These are phyloP conservation scores for Beauveria rudraprayagi DNA, from an alignment of 2,329 filamentous ascomycete species.

Conservation along the genomic window DNA sequence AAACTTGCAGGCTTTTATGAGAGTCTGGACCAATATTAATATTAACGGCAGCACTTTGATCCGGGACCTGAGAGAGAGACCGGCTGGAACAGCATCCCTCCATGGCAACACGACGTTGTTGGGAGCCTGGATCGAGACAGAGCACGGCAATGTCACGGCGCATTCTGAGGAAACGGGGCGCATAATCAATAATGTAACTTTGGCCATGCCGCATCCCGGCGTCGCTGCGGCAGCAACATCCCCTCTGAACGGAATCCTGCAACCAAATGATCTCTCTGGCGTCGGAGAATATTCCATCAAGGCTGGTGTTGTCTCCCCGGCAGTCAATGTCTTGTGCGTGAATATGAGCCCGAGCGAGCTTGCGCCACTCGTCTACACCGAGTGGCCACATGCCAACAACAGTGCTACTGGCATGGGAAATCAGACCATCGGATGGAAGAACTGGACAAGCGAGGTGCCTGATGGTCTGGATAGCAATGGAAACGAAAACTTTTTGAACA, in stretches of 20 bases:
- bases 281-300: conserved; percentile 60
- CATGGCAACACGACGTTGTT: conserved; percentile 66
- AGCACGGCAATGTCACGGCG: conserved; percentile 42
- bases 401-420: conserved; percentile 25
- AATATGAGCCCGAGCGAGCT: conserved; percentile 55
- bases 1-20: conserved; percentile 57
- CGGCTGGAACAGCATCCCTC: conserved; percentile 53
- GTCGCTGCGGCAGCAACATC: conserved; percentile 58
- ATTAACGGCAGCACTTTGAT: conserved; percentile 33
- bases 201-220: conserved; percentile 68
- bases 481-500: conserved; percentile 37
- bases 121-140: conserved; percentile 58
- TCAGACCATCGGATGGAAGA: conserved; percentile 25
- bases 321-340: conserved; percentile 65
- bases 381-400: conserved; percentile 43
- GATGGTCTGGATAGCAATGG: conserved; percentile 16
- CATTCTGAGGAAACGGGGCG: conserved; percentile 42
- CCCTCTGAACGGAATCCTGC: conserved; percentile 56
- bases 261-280: conserved; percentile 56
- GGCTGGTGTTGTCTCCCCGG: conserved; percentile 63
- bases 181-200: conserved; percentile 66
- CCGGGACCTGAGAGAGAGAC: conserved; percentile 39
- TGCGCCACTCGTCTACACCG: conserved; percentile 53
- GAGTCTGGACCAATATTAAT: conserved; percentile 44
- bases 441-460: conserved; percentile 34